Percentiles rank a stretch among this genome's conserved stretches.
Evolutionary conservation across 192 early-diverging fungal genomes (phyloP).

Genomic region (Umbelopsis ramanniana): DNA sequence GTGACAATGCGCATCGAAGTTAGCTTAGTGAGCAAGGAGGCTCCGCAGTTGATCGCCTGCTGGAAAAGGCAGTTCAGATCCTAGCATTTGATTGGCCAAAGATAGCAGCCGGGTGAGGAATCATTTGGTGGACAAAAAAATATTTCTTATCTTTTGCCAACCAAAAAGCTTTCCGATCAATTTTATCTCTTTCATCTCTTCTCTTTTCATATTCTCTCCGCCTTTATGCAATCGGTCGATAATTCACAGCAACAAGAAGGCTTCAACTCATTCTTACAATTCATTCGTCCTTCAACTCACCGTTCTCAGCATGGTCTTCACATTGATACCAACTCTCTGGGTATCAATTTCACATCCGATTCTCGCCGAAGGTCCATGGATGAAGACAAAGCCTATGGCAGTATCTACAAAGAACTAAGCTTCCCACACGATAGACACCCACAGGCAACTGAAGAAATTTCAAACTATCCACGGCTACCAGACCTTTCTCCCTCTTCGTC

Average conservation of each 20-base stretch:
- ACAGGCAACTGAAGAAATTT: background rate
- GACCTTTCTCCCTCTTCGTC: conserved; percentile 30
- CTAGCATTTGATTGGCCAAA: background rate
- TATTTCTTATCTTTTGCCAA: conserved; percentile 15
- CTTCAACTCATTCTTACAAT: conserved; percentile 15
- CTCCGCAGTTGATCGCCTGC: conserved; percentile 4
- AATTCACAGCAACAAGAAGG: conserved; percentile 10
- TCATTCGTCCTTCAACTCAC: background rate
- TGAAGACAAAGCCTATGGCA: conserved; percentile 10
- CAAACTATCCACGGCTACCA: conserved; percentile 8
- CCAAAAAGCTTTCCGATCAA: background rate
- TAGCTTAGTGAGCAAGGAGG: background rate
- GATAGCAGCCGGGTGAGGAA: conserved; percentile 14
- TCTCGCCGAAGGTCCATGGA: conserved; percentile 17
- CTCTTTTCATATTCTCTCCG: background rate
- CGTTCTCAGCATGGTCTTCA: conserved; percentile 22
- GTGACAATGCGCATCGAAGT: conserved; percentile 58
- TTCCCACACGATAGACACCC: conserved; percentile 22
- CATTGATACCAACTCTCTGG: conserved; percentile 36
- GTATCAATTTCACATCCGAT: conserved; percentile 29
- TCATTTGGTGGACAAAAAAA: conserved; percentile 4
- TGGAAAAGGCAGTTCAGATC: conserved; percentile 15
- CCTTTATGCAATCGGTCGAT: conserved; percentile 7
- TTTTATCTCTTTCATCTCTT: conserved; percentile 4
- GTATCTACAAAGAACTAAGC: conserved; percentile 25